Evolutionary conservation across 345 rosid species (phyloP), one percentile per base, ranked within the genome.

Genomic region (Arabidopsis suecica): DNA sequence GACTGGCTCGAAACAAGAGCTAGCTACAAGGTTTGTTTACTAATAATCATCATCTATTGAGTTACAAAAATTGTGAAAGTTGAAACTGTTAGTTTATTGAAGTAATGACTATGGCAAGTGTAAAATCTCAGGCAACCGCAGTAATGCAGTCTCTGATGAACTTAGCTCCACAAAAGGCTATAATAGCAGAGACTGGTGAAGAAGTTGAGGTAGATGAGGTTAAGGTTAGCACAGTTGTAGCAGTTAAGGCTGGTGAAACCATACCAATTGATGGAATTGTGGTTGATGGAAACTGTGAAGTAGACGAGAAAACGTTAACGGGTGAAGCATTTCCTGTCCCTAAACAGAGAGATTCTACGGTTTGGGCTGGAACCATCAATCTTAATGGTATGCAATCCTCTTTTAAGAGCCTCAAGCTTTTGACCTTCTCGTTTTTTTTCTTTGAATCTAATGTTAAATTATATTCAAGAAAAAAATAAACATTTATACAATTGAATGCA

Each of bases 1-100:
- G 89, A 88, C 51, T 95, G 99, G 99, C 97, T 95, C 10, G 93
- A 95, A 61, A 76, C 97, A 36, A 88, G 92, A 72, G 97, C 99
- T 74, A 79, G 97, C 87, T 89, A 90, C 83, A 95, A 88, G 96
- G 97, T 90, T 74, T 28, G 68, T 61, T 45, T 3, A 11, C 56
- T 59, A 36, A 13, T 54, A 12, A 6, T 28, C 32, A 28, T 4
- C 32, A 28, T 28, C 32, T 28, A 23, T 23, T 23, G 25, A 20
- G 22, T 20, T 20, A 20, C 22, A 20, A 20, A 20, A 20, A 20
- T 20, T 20, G 22, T 20, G 22, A 20, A 20, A 20, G 22, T 20
- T 20, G 22, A 20, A 20, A 20, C 22, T 20, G 22, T 20, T 20
- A 20, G 74, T 3, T 22, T 25, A 33, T 9, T 54, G 1, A 45